These are phyloP conservation scores for Boletus sp. DNA, from an alignment of 1,284 basidiomycete species.

Conservation along the genomic window DNA sequence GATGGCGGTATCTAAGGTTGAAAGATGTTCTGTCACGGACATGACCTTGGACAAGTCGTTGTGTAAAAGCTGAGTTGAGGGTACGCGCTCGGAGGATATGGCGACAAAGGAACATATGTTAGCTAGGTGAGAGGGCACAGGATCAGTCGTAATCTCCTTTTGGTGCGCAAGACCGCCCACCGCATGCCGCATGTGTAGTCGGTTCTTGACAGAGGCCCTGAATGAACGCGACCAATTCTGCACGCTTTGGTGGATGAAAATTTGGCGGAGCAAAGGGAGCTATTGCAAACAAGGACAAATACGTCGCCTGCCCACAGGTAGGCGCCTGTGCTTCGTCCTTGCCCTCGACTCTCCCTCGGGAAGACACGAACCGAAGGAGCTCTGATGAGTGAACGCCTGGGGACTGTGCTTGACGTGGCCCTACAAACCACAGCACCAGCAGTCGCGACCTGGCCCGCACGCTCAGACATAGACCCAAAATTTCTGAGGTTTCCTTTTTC, in stretches of 20 bases:
- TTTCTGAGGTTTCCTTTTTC: conserved; percentile 14
- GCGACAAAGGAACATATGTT: conserved; percentile 60
- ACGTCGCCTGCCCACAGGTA: conserved; percentile 6
- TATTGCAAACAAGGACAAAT: conserved; percentile 30
- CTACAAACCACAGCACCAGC: too few relatives aligned
- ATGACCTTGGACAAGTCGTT: conserved; percentile 24
- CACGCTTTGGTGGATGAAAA: conserved; percentile 23
- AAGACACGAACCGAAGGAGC: too few relatives aligned
- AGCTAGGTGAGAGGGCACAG: conserved; percentile 33
- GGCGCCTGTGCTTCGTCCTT: too few relatives aligned
- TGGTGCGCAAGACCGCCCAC: conserved; percentile 31
- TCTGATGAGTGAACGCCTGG: too few relatives aligned
- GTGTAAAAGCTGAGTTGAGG: conserved; percentile 23
- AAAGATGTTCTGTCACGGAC: conserved; percentile 24
- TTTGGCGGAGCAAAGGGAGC: conserved; percentile 21
- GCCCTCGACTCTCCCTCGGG: too few relatives aligned
- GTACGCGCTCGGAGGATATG: conserved; percentile 40
- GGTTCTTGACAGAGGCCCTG: conserved; percentile 27
- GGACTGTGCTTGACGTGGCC: too few relatives aligned
- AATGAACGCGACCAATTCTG: conserved; percentile 25
- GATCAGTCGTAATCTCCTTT: not conserved
- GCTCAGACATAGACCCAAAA: too few relatives aligned
- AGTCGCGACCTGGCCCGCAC: too few relatives aligned
- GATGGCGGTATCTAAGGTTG: conserved; percentile 27
- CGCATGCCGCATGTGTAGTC: conserved; percentile 45